Evolutionary conservation across 2,329 filamentous ascomycete genomes (phyloP).

Genomic region (Pseudonectria buxi): DNA sequence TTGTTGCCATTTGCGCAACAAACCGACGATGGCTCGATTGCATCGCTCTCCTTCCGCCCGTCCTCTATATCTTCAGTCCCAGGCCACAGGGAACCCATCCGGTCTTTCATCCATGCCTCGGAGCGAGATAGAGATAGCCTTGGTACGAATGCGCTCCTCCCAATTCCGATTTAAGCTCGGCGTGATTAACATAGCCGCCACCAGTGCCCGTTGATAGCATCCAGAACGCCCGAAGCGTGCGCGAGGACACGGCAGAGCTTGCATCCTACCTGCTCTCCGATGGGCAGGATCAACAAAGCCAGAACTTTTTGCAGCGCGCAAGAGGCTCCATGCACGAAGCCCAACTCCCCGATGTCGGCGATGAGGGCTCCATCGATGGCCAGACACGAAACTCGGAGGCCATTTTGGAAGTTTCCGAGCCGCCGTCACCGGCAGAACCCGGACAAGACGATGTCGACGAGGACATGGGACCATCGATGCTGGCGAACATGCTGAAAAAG

Average conservation of each 20-base stretch:
- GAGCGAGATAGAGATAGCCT: slow-evolving; percentile 52
- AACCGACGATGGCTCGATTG: slow-evolving; percentile 2
- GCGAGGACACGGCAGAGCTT: slow-evolving; percentile 81
- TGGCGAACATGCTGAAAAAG: slow-evolving; percentile 43
- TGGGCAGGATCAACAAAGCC: slow-evolving; percentile 37
- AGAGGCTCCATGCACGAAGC: slow-evolving; percentile 25
- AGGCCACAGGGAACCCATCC: slow-evolving; percentile 56
- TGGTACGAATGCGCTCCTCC: slow-evolving; percentile 35
- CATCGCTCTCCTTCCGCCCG: slow-evolving; percentile 27
- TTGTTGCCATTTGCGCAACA: slow-evolving; percentile 7
- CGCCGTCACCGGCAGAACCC: slow-evolving; percentile 19
- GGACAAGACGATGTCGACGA: slow-evolving; percentile 13
- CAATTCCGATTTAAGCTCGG: slow-evolving; percentile 2
- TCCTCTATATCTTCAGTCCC: slow-evolving; percentile 31
- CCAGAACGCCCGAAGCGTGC: slow-evolving; percentile 70
- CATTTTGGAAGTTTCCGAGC: slow-evolving; percentile 57
- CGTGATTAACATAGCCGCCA: not conserved
- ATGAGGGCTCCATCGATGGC: slow-evolving; percentile 16
- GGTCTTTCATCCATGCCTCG: slow-evolving; percentile 65
- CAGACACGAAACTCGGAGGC: slow-evolving; percentile 34
- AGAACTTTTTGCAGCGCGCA: slow-evolving; percentile 39
- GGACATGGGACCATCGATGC: slow-evolving; percentile 32
- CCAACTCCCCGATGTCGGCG: slow-evolving; percentile 16
- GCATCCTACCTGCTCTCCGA: slow-evolving; percentile 74
- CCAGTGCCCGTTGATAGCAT: slow-evolving; percentile 57